A percentile compares a stretch with the other conserved stretches of the same genome.
These are phyloP conservation scores for Fraxinus albicans DNA, from an alignment of 305 asterid genomes.

Conservation along the genomic window DNA sequence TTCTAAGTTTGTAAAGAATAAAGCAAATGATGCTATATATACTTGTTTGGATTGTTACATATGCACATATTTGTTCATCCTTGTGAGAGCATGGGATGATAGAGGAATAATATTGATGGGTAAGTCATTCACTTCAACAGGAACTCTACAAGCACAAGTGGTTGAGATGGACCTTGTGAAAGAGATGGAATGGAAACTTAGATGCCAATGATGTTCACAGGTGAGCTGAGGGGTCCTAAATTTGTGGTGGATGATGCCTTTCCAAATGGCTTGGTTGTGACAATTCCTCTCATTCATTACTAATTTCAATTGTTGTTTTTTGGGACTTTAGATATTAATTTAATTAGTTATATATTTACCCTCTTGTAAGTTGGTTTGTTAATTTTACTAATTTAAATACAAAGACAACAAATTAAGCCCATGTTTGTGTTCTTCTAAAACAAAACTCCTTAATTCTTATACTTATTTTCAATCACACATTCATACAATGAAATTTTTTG, in stretches of 20 bases:
- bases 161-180: slow-evolving; percentile 35
- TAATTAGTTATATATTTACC: background rate
- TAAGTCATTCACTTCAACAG: slow-evolving; percentile 13
- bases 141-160: slow-evolving; percentile 24
- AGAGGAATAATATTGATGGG: background rate
- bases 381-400: background rate
- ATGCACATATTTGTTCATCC: background rate
- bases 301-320: background rate
- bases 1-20: background rate
- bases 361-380: background rate
- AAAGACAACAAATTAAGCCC: background rate
- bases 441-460: no score
- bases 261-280: slow-evolving; percentile 18
- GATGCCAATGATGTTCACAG: slow-evolving; percentile 34
- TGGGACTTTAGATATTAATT: background rate
- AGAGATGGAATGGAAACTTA: slow-evolving; percentile 16
- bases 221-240: slow-evolving; percentile 4
- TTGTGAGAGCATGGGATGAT: background rate
- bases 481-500: no score
- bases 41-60: background rate
- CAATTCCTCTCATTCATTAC: slow-evolving; percentile 27
- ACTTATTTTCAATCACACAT: no score
- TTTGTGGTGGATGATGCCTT: background rate
- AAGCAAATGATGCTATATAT: background rate
- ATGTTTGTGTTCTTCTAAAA: no score